These are phyloP conservation scores for Fusarium sp. DNA, from an alignment of 2,329 filamentous ascomycete genomes.

Conservation along the genomic window DNA sequence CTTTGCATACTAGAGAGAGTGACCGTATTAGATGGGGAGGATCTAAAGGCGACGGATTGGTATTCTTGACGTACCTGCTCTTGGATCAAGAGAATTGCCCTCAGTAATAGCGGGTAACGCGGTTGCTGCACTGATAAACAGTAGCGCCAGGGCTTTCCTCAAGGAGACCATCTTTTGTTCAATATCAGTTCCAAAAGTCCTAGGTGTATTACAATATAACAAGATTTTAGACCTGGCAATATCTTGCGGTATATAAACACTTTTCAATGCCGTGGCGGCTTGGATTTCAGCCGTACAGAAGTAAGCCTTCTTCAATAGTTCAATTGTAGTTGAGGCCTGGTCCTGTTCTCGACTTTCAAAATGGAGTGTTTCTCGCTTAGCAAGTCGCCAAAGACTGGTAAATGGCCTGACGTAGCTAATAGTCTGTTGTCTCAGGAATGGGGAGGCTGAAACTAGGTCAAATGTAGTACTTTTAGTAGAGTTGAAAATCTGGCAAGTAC, in stretches of 20 bases:
- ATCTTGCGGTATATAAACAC: not conserved
- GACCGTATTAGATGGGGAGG: not conserved
- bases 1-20: not conserved
- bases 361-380: not conserved
- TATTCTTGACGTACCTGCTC: not conserved
- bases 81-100: not conserved
- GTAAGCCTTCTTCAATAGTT: not conserved
- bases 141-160: not conserved
- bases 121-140: not conserved
- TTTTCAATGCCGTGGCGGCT: not conserved
- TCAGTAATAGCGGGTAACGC: not conserved
- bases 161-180: not conserved
- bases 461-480: not conserved
- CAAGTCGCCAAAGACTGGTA: rapidly evolving
- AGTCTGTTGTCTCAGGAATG: not conserved
- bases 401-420: not conserved
- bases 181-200: rapidly evolving
- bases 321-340: not conserved
- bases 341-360: not conserved
- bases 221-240: not conserved
- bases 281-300: too few relatives aligned
- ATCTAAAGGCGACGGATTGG: rapidly evolving
- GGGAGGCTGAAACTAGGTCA: not conserved
- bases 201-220: not conserved
- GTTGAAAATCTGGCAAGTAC: not conserved